A percentile compares a stretch with the other conserved stretches of the same genome.
phyloP scores from a whole-genome alignment of 108 stramenopile species.

The Conticribra weissflogii region DNA sequence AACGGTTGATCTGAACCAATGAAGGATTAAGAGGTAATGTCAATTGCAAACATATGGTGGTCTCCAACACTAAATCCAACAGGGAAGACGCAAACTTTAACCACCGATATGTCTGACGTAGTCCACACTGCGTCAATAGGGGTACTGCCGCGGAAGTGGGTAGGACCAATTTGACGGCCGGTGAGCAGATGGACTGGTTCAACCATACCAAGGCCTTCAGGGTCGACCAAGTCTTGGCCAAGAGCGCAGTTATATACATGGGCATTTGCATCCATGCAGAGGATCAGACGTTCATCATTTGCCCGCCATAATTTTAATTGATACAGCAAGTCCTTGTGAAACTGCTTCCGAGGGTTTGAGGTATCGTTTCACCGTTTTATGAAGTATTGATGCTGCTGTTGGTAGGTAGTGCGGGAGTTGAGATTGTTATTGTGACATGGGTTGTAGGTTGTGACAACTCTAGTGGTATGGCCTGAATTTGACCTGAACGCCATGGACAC shows the following conservation, averaged over 20 bases:
- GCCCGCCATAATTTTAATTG: too few relatives aligned
- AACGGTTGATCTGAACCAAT: neutral
- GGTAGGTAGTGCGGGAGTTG: too few relatives aligned
- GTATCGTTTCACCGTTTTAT: neutral
- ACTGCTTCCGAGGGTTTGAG: neutral
- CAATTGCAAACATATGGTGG: conserved; percentile 8
- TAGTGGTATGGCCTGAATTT: neutral
- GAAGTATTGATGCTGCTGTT: neutral
- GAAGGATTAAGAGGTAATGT: neutral
- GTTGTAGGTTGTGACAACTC: too few relatives aligned
- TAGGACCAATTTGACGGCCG: conserved; percentile 6
- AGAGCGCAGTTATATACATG: neutral
- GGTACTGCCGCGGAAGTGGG: conserved; percentile 4
- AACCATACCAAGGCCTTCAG: neutral
- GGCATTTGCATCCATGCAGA: conserved; percentile 17
- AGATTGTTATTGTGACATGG: too few relatives aligned
- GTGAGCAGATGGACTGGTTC: conserved; percentile 11
- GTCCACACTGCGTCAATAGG: conserved; percentile 12
- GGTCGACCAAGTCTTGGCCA: neutral
- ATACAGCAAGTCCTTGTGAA: neutral
- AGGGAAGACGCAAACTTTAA: conserved; percentile 11
- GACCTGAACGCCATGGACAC: neutral
- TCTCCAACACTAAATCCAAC: conserved; percentile 21
- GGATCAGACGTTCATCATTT: conserved; percentile 12
- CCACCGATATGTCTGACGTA: neutral